Percentiles rank a stretch among this genome's conserved stretches.
These are phyloP conservation scores for Craterostigma plantagineum DNA, from an alignment of 257 asterid genomes.

Conservation along the genomic window DNA sequence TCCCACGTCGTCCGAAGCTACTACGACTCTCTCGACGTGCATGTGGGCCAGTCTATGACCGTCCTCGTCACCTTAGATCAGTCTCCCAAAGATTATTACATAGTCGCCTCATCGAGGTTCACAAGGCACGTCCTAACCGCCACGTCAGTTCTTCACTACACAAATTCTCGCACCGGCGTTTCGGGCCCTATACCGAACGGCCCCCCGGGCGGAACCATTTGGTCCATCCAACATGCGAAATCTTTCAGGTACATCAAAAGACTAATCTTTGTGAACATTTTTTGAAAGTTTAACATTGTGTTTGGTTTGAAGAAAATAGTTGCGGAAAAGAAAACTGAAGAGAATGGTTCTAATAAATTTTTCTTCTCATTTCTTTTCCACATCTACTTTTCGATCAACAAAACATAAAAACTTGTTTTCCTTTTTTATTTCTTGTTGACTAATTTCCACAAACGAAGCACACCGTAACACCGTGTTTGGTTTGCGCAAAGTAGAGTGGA, in stretches of 20 bases:
- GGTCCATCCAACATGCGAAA: conserved; percentile 88
- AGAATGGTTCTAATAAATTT: too few relatives aligned
- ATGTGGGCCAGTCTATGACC: conserved; percentile 69
- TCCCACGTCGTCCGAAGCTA: conserved; percentile 66
- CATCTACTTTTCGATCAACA: too few relatives aligned
- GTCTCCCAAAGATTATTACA: conserved; percentile 56
- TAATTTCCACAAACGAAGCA: too few relatives aligned
- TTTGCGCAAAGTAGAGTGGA: too few relatives aligned
- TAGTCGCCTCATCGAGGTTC: conserved; percentile 71
- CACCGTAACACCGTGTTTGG: too few relatives aligned
- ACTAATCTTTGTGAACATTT: too few relatives aligned
- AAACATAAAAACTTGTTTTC: too few relatives aligned
- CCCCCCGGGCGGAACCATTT: conserved; percentile 22
- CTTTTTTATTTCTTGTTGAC: too few relatives aligned
- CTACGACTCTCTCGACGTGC: conserved; percentile 71
- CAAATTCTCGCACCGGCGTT: conserved; percentile 39
- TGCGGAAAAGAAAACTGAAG: too few relatives aligned
- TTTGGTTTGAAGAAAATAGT: too few relatives aligned
- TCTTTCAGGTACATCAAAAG: conserved; percentile 7
- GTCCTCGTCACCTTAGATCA: conserved; percentile 65
- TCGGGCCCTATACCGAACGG: conserved; percentile 63
- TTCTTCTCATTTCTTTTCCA: too few relatives aligned
- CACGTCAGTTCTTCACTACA: conserved; percentile 47
- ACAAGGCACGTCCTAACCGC: conserved; percentile 22
- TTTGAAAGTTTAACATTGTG: too few relatives aligned